Conservation (phyloP, 129 eudicot genomes). For the Mikania micrantha region DNA sequence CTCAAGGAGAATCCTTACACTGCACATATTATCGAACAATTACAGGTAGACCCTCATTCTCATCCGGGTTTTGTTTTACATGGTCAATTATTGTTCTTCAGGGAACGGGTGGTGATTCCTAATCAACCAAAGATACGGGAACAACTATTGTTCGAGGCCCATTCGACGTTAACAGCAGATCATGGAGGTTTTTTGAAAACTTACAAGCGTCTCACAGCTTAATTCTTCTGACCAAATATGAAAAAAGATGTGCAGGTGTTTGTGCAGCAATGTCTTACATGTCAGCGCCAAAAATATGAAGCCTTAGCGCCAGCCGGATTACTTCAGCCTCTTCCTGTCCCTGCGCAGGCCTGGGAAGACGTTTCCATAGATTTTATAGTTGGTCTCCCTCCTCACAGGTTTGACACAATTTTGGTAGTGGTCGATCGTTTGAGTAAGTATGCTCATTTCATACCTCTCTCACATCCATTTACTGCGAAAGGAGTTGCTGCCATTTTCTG, state of each 20-base stretch:
- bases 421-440: constrained; percentile 6
- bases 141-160: no score
- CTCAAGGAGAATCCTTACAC: no score
- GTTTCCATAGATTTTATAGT: not conserved
- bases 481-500: not conserved
- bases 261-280: not conserved
- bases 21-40: no score
- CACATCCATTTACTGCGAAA: constrained; percentile 14
- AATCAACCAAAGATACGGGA: no score
- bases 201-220: not conserved
- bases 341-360: not conserved
- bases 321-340: not conserved
- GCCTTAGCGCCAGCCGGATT: not conserved
- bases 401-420: not conserved
- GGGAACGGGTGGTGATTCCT: no score
- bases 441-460: constrained; percentile 3
- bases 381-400: not conserved
- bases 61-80: no score
- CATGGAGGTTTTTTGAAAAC: no score
- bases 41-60: no score
- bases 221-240: not conserved
- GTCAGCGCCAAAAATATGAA: not conserved
- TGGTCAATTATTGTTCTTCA: no score
- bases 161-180: no score
- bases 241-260: not conserved